These are phyloP conservation scores for Cyberlindnera maritima DNA, from an alignment of 805 yeast species.

Conservation along the genomic window DNA sequence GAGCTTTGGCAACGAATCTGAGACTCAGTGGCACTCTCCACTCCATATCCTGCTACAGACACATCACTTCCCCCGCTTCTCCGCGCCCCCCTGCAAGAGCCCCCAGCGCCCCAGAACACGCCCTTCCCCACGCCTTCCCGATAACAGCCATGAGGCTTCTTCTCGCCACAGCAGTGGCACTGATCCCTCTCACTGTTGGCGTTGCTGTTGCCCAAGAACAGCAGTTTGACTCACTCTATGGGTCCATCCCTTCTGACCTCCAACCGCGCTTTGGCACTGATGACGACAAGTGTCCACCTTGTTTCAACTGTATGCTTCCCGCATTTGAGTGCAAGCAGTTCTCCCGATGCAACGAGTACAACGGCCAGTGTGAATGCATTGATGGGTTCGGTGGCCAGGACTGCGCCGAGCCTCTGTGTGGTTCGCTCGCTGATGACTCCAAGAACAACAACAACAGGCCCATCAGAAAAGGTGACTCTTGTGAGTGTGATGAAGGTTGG, in stretches of 20 bases:
- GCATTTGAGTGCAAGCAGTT: conserved; percentile 88
- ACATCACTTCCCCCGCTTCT: too few species aligned
- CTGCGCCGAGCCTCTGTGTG: conserved; percentile 87
- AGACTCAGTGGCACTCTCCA: too few species aligned
- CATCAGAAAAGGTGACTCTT: conserved; percentile 44
- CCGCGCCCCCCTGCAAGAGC: too few species aligned
- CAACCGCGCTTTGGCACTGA: conserved; percentile 2
- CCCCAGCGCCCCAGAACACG: too few species aligned
- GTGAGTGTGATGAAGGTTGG: conserved; percentile 88
- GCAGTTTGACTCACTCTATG: conserved; percentile 12
- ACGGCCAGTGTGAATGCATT: conserved; percentile 90
- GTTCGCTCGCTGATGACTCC: conserved; percentile 64
- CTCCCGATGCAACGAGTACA: conserved; percentile 80
- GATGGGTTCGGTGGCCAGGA: conserved; percentile 94
- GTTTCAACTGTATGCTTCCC: conserved; percentile 93
- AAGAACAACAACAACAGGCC: conserved; percentile 52
- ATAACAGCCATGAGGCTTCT: background rate
- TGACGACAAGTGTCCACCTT: conserved; percentile 67
- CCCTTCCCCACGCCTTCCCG: background rate
- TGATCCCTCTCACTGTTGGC: background rate
- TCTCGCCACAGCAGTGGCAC: background rate
- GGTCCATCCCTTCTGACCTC: conserved; percentile 1
- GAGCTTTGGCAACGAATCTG: too few species aligned
- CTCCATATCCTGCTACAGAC: too few species aligned
- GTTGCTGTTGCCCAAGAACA: background rate